These are phyloP conservation scores for Hymenoscyphus linearis DNA, from an alignment of 2,329 filamentous ascomycete species.

Conservation along the genomic window DNA sequence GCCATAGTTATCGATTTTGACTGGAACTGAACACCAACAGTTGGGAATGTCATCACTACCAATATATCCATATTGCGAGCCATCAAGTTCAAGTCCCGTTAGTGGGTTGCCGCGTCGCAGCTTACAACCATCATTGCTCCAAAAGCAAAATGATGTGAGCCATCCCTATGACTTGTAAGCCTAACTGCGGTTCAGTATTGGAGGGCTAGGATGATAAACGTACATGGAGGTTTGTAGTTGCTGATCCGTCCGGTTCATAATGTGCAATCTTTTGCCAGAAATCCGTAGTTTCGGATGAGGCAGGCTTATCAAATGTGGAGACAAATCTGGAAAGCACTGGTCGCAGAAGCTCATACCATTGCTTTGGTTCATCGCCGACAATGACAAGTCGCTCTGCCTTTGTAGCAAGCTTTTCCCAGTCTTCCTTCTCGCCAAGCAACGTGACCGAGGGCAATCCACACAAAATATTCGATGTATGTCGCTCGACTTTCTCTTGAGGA, in stretches of 20 bases:
- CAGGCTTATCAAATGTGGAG: slow-evolving; percentile 29
- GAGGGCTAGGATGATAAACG: slow-evolving; percentile 12
- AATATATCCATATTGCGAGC: slow-evolving; percentile 23
- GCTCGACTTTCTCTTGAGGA: slow-evolving; percentile 44
- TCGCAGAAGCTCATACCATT: slow-evolving; percentile 31
- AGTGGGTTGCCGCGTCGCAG: not conserved
- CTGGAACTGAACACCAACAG: slow-evolving; percentile 30
- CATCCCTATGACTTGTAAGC: slow-evolving; percentile 29
- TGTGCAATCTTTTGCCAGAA: slow-evolving; percentile 34
- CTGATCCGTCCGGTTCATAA: not conserved
- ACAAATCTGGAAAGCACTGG: slow-evolving; percentile 35
- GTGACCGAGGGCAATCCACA: slow-evolving; percentile 51
- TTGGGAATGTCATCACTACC: slow-evolving; percentile 26
- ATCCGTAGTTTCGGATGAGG: slow-evolving; percentile 22
- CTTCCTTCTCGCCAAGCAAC: slow-evolving; percentile 40
- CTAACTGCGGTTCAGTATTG: slow-evolving; percentile 16
- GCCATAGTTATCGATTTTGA: slow-evolving; percentile 33
- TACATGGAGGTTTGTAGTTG: not conserved
- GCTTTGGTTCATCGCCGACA: slow-evolving; percentile 32
- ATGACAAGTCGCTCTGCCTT: slow-evolving; percentile 31
- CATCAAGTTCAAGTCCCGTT: slow-evolving; percentile 18
- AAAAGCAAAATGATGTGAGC: slow-evolving; percentile 35
- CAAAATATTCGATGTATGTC: slow-evolving; percentile 24
- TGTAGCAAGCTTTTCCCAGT: slow-evolving; percentile 37
- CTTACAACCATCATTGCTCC: slow-evolving; percentile 16